Conservation (phyloP, 768 basidiomycete species). For the Leccinum variicolor region DNA sequence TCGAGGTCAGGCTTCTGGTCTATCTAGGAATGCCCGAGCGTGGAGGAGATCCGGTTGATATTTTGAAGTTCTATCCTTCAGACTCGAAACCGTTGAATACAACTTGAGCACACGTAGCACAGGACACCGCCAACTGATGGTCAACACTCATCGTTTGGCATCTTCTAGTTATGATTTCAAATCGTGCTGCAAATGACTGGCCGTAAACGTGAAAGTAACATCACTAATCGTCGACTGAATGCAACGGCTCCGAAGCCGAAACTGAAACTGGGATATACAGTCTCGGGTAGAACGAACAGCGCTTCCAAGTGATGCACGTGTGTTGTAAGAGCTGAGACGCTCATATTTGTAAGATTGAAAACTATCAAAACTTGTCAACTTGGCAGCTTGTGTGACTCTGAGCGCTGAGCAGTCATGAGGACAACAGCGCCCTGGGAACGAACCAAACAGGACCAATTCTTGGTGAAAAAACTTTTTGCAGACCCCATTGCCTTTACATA, state of each 20-base stretch:
- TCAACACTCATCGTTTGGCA: too few relatives aligned
- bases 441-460: constrained; percentile 21
- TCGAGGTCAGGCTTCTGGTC: background rate
- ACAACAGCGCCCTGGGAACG: background rate
- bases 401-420: too few relatives aligned
- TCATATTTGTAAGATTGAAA: background rate
- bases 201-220: background rate
- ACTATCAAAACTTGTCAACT: background rate
- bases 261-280: background rate
- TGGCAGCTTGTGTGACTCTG: background rate
- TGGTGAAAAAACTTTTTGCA: constrained; percentile 19
- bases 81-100: background rate
- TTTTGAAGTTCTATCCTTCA: background rate
- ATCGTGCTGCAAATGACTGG: background rate
- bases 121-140: background rate
- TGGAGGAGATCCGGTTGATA: background rate
- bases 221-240: background rate
- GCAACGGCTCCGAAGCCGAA: background rate
- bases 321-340: background rate
- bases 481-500: background rate
- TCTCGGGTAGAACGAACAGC: background rate
- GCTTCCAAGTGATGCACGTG: background rate
- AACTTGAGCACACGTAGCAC: background rate
- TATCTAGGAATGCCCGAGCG: background rate
- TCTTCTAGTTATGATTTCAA: background rate